Evolutionary conservation across 1,284 basidiomycete species (phyloP), one percentile per base, ranked within the genome.

Genomic region (Omphalotus olearius): DNA sequence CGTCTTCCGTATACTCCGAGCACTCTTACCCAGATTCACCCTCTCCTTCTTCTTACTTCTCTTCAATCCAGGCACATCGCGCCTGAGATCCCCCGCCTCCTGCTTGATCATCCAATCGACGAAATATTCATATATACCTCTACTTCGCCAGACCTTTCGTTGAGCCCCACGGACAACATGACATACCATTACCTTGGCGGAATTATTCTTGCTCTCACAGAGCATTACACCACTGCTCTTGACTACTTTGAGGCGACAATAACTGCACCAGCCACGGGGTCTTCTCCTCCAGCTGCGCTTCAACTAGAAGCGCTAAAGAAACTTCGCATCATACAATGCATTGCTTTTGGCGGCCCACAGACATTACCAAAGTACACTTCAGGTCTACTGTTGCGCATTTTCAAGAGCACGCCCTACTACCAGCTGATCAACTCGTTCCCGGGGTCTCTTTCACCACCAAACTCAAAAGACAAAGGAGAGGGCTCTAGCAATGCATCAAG

Each of bases 271-370:
- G 82, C 83, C 0, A 25, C 50, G 6, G 6, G 3, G 6, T 33
- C 26, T 37, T 43, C 48, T 2, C 45, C 51, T 36, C 51, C 51
- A 16, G 23, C 45, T 6, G 82, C 85, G 2, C 73, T 94, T 5
- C 92, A 95, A 64, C 66, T 92, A 59, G 91, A 93, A 60, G 91
- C 91, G 0, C 73, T 87, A 62, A 94, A 94, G 73, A 92, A 93
- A 68, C 69, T 91, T 37, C 68, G 80, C 6, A 71, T 93, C 4
- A 76, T 91, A 6, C 89, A 92, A 60, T 56, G 40, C 35, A 20
- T 44, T n/a, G 51, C 40, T 16, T 26, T 38, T 36, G 48, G 33
- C 7, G 56, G 88, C 81, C 73, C 74, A 0, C 66, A 73, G 0
- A 66, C 74, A 2, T 72, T 82, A 1, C 88, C 89, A 2, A 88